Percentiles rank a stretch among this genome's conserved stretches.
These are phyloP conservation scores for Lepidium africanum DNA, from an alignment of 345 rosid species.

Conservation along the genomic window DNA sequence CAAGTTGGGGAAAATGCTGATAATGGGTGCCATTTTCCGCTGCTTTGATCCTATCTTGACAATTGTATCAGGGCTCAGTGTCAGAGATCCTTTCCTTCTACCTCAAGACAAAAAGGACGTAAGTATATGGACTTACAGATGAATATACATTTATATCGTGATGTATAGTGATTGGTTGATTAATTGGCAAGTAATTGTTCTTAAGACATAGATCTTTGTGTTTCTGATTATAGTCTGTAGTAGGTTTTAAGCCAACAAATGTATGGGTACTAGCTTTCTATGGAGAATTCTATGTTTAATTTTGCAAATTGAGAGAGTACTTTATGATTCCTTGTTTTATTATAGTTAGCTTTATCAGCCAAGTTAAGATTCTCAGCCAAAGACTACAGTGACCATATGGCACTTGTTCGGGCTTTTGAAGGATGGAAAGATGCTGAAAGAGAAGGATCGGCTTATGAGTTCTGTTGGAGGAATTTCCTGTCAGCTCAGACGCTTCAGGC, in stretches of 20 bases:
- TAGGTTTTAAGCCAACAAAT: neutral
- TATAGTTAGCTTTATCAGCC: constrained; percentile 88
- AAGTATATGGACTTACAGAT: constrained; percentile 26
- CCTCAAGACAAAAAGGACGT: constrained; percentile 98
- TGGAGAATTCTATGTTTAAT: neutral
- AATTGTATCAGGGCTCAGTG: constrained; percentile 91
- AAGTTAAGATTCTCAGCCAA: constrained; percentile 94
- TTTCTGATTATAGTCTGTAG: neutral
- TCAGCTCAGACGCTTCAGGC: constrained; percentile 97
- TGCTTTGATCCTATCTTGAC: constrained; percentile 96
- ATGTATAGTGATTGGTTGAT: neutral
- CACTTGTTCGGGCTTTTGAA: constrained; percentile 97
- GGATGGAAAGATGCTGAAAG: constrained; percentile 98
- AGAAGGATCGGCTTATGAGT: constrained; percentile 92
- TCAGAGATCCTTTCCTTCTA: constrained; percentile 93
- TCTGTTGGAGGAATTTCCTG: constrained; percentile 95
- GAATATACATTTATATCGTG: neutral
- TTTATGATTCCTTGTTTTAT: constrained; percentile 9
- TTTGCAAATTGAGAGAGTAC: neutral
- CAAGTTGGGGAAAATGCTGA: constrained; percentile 96
- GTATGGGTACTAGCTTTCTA: neutral
- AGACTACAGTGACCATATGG: constrained; percentile 99
- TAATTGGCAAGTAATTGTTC: neutral
- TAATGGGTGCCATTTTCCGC: constrained; percentile 89
- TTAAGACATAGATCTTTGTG: neutral